phyloP scores from a whole-genome alignment of 768 basidiomycete genomes.

The Xerocomellus amylosporus region DNA sequence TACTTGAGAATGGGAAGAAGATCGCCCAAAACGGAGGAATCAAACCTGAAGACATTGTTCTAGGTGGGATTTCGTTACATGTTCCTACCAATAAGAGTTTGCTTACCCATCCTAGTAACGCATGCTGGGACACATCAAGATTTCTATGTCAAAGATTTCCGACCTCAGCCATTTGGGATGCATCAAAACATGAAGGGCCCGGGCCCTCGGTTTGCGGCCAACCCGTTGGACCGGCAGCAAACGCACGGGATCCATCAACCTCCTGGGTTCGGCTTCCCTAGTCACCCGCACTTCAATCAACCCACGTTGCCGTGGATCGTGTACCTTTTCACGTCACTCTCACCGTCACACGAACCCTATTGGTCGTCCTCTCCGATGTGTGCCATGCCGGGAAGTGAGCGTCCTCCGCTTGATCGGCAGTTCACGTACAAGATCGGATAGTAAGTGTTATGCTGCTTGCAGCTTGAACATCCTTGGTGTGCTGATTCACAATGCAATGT shows the following conservation, averaged over 20 bases:
- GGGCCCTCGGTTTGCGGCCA: conserved; percentile 5
- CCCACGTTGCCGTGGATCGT: conserved; percentile 37
- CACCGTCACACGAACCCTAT: conserved; percentile 34
- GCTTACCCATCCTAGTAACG: conserved; percentile 34
- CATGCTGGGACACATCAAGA: conserved; percentile 40
- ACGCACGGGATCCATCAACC: conserved; percentile 17
- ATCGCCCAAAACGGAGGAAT: conserved; percentile 34
- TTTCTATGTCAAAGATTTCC: conserved; percentile 39
- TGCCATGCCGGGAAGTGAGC: conserved; percentile 16
- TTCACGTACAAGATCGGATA: conserved; percentile 29
- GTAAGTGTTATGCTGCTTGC: conserved; percentile 22
- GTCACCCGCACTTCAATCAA: conserved; percentile 17
- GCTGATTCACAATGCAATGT: background rate
- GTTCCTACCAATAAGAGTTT: background rate
- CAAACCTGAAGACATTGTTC: conserved; percentile 41
- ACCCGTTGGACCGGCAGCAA: conserved; percentile 12
- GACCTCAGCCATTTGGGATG: conserved; percentile 19
- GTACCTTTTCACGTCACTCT: conserved; percentile 42
- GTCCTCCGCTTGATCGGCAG: conserved; percentile 21
- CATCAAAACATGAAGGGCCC: conserved; percentile 7
- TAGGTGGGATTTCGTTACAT: conserved; percentile 31
- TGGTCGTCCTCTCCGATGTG: conserved; percentile 39
- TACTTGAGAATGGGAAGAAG: conserved; percentile 33
- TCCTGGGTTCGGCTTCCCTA: conserved; percentile 10
- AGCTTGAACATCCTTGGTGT: background rate